Evolutionary conservation across 1,139 yeast species (phyloP), one percentile per base, ranked within the genome.

Genomic region (Nakaseomyces nivariensis): DNA sequence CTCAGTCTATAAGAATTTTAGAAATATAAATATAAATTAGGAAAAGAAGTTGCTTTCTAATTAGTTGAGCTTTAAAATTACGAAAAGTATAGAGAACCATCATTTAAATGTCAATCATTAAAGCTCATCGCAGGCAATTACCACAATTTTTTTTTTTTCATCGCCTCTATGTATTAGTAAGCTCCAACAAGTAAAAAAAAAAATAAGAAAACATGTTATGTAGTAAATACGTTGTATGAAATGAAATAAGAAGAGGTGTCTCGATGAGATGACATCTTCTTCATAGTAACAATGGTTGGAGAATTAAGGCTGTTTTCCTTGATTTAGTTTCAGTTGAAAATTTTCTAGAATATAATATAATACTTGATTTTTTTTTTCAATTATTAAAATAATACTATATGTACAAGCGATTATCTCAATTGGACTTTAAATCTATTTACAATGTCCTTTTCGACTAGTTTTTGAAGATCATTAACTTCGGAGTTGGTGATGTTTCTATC

Each of bases 401-500:
- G 22, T 17, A 17, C 22, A 17, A 17, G 22, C 22, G 9, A 31
- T 58, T 68, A 82, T 57, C 95, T 76, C 53, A 89, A 70, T 58
- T 81, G 81, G 13, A 89, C 82, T 8, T 74, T 72, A 61, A 76
- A 84, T 49, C 67, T 70, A 3, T 71, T 63, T 24, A 72, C 71
- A 58, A 89, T 73, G 34, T 77, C 77, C 0, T 67, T 57, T 57
- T 85, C 79, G 22, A 89, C 87, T 46, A 71, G 66, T 6, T 75
- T 75, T 62, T 90, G 96, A 48, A 87, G 71, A 1, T 63, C 72
- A 62, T 89, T 89, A 52, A 90, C 76, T 64, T 89, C 97, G 0
- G 76, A 79, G 63, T 85, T 86, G 34, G 95, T 88, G 57, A 92
- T 73, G 53, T 84, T 85, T 62, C 96, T 77, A 61, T 92, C 97